Evolutionary conservation across 2,329 filamentous ascomycete genomes (phyloP).

Genomic region (Beauveria brongniartii): DNA sequence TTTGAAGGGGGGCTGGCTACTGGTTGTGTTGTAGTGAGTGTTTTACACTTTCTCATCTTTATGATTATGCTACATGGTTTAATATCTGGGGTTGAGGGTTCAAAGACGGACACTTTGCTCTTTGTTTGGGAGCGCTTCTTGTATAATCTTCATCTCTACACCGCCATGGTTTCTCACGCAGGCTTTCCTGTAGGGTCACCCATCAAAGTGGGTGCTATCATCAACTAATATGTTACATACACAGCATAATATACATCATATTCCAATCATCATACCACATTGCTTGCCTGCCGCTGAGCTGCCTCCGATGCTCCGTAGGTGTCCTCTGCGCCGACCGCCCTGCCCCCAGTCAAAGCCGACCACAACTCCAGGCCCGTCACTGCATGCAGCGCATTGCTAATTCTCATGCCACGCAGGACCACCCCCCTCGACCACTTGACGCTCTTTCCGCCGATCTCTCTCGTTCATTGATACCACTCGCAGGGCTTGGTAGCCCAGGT

Average conservation of each 20-base stretch:
- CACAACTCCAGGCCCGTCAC: not conserved
- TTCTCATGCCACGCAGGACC: not conserved
- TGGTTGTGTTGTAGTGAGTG: too few species aligned
- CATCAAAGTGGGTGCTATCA: too few species aligned
- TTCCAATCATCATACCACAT: not conserved
- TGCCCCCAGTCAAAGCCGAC: not conserved
- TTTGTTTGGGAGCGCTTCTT: too few species aligned
- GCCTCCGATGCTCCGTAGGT: not conserved
- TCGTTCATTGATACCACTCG: not conserved
- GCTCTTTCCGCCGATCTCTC: not conserved
- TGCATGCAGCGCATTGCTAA: not conserved
- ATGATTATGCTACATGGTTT: too few species aligned
- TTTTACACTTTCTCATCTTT: too few species aligned
- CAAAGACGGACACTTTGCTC: too few species aligned
- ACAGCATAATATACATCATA: not conserved
- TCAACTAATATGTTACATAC: not conserved
- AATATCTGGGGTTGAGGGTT: too few species aligned
- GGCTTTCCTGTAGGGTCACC: too few species aligned
- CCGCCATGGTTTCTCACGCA: too few species aligned
- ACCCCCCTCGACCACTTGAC: not conserved
- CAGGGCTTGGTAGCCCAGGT: not conserved
- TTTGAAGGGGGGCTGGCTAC: conserved; percentile 30
- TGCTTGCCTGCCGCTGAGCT: not conserved
- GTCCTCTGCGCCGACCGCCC: not conserved
- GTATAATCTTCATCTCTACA: too few species aligned